These are phyloP conservation scores for Gaertneriomyces sp. DNA, from an alignment of 192 early-diverging fungal genomes.

Conservation along the genomic window DNA sequence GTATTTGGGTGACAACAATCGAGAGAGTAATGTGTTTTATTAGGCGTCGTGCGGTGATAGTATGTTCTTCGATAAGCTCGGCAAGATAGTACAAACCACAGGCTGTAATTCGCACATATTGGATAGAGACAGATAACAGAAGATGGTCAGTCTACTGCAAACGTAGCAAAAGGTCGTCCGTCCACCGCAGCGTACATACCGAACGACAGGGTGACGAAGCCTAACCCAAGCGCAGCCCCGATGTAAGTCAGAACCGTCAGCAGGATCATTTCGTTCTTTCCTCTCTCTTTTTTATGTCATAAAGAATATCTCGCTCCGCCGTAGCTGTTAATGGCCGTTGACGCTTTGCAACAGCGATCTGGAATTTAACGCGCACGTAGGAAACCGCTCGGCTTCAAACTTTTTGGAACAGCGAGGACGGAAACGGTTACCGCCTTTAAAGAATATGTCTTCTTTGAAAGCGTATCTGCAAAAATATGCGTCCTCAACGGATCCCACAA, in stretches of 20 bases:
- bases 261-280: slow-evolving; percentile 17
- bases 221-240: slow-evolving; percentile 37
- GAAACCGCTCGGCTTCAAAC: too few relatives aligned
- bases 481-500: background rate
- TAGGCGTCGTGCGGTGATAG: slow-evolving; percentile 56
- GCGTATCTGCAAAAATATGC: background rate
- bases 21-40: slow-evolving; percentile 57
- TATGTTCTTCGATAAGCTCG: slow-evolving; percentile 52
- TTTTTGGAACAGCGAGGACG: too few relatives aligned
- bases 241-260: slow-evolving; percentile 40
- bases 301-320: too few relatives aligned
- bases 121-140: slow-evolving; percentile 1
- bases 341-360: background rate
- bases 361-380: too few relatives aligned
- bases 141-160: slow-evolving; percentile 5
- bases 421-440: background rate
- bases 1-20: slow-evolving; percentile 62
- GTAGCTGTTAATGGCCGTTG: background rate
- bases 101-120: slow-evolving; percentile 41
- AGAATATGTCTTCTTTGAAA: slow-evolving; percentile 21
- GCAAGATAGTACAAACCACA: slow-evolving; percentile 83
- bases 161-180: too few relatives aligned
- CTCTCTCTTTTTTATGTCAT: background rate
- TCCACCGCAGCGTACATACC: slow-evolving; percentile 20
- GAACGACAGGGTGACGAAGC: slow-evolving; percentile 41